A percentile compares a stretch with the other conserved stretches of the same genome.
Evolutionary conservation across 208 protist genomes (phyloP).

Genomic region (Zelonia costaricensis): DNA sequence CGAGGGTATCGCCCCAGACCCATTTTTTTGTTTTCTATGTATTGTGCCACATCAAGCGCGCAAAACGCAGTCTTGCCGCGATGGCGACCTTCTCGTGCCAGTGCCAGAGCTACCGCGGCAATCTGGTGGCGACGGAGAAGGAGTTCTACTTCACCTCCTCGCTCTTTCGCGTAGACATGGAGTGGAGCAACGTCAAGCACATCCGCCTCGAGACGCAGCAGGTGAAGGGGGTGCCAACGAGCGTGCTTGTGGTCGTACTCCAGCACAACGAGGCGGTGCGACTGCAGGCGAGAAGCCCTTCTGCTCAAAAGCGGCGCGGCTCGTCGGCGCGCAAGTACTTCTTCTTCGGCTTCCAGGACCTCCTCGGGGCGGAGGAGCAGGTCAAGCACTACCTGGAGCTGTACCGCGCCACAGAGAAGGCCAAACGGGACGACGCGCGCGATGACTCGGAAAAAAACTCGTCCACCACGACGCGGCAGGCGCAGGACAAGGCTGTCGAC

Average conservation of each 20-base stretch:
- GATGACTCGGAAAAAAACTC: slow-evolving; percentile 26
- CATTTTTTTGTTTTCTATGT: too few relatives aligned
- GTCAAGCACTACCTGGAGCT: slow-evolving; percentile 43
- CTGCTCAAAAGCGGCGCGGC: slow-evolving; percentile 16
- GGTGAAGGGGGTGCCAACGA: slow-evolving; percentile 68
- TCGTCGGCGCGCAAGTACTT: slow-evolving; percentile 46
- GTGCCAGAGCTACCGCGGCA: slow-evolving; percentile 69
- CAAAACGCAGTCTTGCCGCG: not conserved
- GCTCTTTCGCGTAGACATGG: slow-evolving; percentile 52
- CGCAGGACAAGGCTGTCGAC: slow-evolving; percentile 16
- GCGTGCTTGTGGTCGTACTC: slow-evolving; percentile 66
- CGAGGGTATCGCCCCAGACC: too few relatives aligned
- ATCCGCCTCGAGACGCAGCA: slow-evolving; percentile 69
- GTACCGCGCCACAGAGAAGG: slow-evolving; percentile 27
- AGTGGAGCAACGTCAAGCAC: slow-evolving; percentile 67
- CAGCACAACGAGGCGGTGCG: slow-evolving; percentile 22
- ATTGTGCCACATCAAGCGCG: too few relatives aligned
- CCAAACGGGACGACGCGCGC: slow-evolving; percentile 10
- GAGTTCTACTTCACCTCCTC: slow-evolving; percentile 66
- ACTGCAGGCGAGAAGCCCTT: slow-evolving; percentile 12
- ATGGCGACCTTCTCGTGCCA: slow-evolving; percentile 67
- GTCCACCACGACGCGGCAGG: slow-evolving; percentile 6
- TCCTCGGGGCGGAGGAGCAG: slow-evolving; percentile 60
- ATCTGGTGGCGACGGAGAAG: slow-evolving; percentile 41
- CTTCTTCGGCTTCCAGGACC: slow-evolving; percentile 82